Evolutionary conservation across 1,284 basidiomycete genomes (phyloP).

Genomic region (Peniophora sp.): DNA sequence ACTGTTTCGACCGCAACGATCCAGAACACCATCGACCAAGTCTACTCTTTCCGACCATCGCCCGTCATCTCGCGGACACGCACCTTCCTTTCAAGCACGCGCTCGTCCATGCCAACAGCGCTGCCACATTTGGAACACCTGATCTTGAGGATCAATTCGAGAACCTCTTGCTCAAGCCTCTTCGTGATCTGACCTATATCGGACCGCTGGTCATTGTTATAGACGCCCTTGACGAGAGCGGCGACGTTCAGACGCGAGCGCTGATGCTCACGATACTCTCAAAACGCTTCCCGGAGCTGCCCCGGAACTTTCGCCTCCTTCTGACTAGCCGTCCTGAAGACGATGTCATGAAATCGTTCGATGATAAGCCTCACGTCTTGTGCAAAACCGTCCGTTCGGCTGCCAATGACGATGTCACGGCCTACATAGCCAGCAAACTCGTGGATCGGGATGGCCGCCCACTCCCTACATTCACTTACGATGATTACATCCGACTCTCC

Average conservation of each 20-base stretch:
- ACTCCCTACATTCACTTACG: not conserved
- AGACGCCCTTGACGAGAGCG: conserved; percentile 12
- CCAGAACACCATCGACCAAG: too few species aligned
- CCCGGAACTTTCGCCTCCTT: conserved; percentile 9
- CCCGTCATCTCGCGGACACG: too few species aligned
- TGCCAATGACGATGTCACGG: not conserved
- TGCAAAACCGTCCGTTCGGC: not conserved
- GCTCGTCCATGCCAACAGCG: too few species aligned
- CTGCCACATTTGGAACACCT: not conserved
- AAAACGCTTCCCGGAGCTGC: not conserved
- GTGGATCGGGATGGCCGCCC: not conserved
- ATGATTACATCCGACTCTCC: too few species aligned
- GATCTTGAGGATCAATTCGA: conserved; percentile 6
- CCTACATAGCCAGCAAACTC: not conserved
- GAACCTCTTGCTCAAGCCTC: not conserved
- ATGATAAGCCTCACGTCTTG: too few species aligned
- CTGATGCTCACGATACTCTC: conserved; percentile 7
- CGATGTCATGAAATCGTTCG: not conserved
- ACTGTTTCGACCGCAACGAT: too few species aligned
- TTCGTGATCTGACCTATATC: not conserved
- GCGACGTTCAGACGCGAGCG: not conserved
- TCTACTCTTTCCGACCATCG: too few species aligned
- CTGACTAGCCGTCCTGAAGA: conserved; percentile 11
- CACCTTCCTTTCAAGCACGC: too few species aligned
- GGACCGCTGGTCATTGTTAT: conserved; percentile 7